Conservation (phyloP, 805 yeast genomes). For the Candida suzukii region DNA sequence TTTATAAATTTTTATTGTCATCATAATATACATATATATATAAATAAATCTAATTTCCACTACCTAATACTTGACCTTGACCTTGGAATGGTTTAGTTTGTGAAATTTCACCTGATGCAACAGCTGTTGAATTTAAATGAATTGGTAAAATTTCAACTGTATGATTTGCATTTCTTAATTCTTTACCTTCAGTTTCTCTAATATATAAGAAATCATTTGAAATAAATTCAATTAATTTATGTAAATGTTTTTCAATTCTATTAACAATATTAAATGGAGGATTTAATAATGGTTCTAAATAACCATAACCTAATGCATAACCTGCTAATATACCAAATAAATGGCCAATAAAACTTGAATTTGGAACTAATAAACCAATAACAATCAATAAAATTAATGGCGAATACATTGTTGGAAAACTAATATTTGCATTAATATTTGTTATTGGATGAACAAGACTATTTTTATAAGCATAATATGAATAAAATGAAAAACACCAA, state of each 20-base stretch:
- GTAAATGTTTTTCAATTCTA: conserved; percentile 54
- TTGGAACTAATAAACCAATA: conserved; percentile 49
- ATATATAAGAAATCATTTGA: conserved; percentile 26
- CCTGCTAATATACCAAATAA: conserved; percentile 63
- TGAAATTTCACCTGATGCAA: neutral
- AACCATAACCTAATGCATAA: conserved; percentile 50
- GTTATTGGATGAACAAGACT: conserved; percentile 20
- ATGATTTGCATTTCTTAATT: neutral
- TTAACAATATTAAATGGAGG: conserved; percentile 64
- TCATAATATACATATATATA: too few species aligned
- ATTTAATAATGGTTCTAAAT: conserved; percentile 45
- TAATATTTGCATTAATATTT: conserved; percentile 26
- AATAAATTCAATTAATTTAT: conserved; percentile 41
- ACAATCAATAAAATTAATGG: conserved; percentile 51
- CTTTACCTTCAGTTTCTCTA: conserved; percentile 1
- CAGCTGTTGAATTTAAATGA: neutral
- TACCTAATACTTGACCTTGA: neutral
- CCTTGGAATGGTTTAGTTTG: neutral
- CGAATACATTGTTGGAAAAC: conserved; percentile 50
- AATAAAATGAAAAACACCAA: conserved; percentile 62
- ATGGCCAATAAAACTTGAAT: conserved; percentile 70
- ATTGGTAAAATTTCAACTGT: neutral
- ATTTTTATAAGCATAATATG: conserved; percentile 50
- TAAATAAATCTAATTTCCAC: too few species aligned
- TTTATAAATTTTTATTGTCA: too few species aligned